A percentile compares a stretch with the other conserved stretches of the same genome.
These are phyloP conservation scores for Fusarium brevicatenulatum DNA, from an alignment of 2,329 filamentous ascomycete species.

Conservation along the genomic window DNA sequence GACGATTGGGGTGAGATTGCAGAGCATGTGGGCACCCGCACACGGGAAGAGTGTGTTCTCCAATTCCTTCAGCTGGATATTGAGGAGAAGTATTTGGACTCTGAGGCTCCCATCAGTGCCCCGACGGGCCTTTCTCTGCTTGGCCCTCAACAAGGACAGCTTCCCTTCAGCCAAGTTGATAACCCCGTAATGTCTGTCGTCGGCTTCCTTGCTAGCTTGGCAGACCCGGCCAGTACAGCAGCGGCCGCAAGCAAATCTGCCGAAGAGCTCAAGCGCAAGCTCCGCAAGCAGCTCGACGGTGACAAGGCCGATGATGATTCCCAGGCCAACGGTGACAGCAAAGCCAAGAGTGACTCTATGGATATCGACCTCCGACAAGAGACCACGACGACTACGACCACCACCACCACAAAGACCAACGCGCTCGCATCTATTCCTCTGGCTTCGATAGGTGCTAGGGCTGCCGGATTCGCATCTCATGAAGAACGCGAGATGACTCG, in stretches of 20 bases:
- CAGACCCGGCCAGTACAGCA: constrained; percentile 89
- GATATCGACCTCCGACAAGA: constrained; percentile 68
- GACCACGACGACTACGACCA: constrained; percentile 61
- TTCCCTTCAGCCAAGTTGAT: constrained; percentile 91
- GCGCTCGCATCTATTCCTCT: constrained; percentile 81
- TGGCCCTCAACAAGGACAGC: constrained; percentile 77
- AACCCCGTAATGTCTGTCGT: constrained; percentile 98
- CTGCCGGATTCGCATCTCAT: constrained; percentile 89
- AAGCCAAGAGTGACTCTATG: constrained; percentile 70
- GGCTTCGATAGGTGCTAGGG: constrained; percentile 84
- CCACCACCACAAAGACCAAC: constrained; percentile 57
- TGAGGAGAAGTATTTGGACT: constrained; percentile 94
- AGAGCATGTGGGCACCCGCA: constrained; percentile 90
- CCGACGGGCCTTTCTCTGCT: constrained; percentile 72
- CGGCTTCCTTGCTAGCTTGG: constrained; percentile 89
- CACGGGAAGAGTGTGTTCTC: constrained; percentile 93
- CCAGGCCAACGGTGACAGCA: constrained; percentile 69
- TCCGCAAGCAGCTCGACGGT: constrained; percentile 80
- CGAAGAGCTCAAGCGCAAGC: constrained; percentile 81
- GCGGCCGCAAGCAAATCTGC: constrained; percentile 90
- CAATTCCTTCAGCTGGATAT: constrained; percentile 97
- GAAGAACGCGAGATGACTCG: constrained; percentile 97
- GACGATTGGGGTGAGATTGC: constrained; percentile 96
- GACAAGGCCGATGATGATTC: constrained; percentile 51
- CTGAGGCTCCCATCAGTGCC: constrained; percentile 65